These are phyloP conservation scores for Zelopaecilomyces penicillatus DNA, from an alignment of 2,329 filamentous ascomycete genomes.

Conservation along the genomic window DNA sequence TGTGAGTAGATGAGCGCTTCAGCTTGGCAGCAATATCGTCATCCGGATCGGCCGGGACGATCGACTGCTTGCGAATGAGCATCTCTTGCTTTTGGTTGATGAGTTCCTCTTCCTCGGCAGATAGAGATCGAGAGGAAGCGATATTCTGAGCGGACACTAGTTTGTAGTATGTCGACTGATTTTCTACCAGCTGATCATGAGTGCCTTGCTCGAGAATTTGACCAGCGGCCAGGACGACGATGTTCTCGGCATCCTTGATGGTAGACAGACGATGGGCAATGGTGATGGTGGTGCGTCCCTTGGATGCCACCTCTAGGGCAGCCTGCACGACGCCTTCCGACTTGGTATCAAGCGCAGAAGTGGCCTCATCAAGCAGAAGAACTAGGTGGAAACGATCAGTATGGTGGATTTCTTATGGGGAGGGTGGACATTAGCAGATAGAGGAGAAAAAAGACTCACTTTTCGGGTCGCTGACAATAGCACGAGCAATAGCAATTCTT, in stretches of 20 bases:
- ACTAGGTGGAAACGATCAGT: constrained; percentile 28
- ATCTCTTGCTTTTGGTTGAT: constrained; percentile 42
- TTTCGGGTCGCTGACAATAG: constrained; percentile 84
- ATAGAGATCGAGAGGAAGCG: constrained; percentile 48
- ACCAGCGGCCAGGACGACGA: constrained; percentile 83
- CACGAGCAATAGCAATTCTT: constrained; percentile 87
- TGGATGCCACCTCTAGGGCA: constrained; percentile 75
- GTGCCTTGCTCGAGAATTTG: constrained; percentile 88
- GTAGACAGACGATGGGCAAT: constrained; percentile 95
- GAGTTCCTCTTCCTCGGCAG: constrained; percentile 41
- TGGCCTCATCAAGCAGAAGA: constrained; percentile 88
- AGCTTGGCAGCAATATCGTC: constrained; percentile 54
- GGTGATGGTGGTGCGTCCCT: constrained; percentile 86
- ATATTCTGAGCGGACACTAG: constrained; percentile 87
- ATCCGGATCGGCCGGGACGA: constrained; percentile 47
- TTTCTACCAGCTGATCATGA: constrained; percentile 69
- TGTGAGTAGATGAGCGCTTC: constrained; percentile 44
- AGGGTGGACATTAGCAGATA: not conserved
- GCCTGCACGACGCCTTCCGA: constrained; percentile 92
- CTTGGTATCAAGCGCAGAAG: constrained; percentile 86
- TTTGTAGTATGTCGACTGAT: constrained; percentile 66
- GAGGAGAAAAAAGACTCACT: constrained; percentile 29
- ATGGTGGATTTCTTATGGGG: no score
- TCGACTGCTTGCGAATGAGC: constrained; percentile 40
- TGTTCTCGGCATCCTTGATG: constrained; percentile 89